Percentiles rank a stretch among this genome's conserved stretches.
Conservation (phyloP, 257 asterid species). For the Echium plantagineum region DNA sequence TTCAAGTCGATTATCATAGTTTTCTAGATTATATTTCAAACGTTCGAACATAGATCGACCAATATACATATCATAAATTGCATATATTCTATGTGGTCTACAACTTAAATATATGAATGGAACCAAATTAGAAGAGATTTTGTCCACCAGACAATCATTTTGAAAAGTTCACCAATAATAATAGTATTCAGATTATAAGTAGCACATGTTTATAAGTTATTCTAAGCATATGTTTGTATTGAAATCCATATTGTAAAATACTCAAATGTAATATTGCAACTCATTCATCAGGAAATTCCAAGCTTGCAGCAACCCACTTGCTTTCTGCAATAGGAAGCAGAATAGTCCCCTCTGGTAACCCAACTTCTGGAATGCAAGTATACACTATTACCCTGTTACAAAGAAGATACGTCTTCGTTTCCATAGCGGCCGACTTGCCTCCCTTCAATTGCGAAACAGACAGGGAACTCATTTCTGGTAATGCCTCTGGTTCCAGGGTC, state of each 20-base stretch:
- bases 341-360: constrained; percentile 20
- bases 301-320: constrained; percentile 28
- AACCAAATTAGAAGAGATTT: too few relatives aligned
- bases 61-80: too few relatives aligned
- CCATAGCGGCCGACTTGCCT: background rate
- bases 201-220: background rate
- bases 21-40: too few relatives aligned
- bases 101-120: too few relatives aligned
- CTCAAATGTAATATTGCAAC: background rate
- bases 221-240: background rate
- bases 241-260: background rate
- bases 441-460: constrained; percentile 5
- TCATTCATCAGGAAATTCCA: constrained; percentile 24
- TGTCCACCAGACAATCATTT: too few relatives aligned
- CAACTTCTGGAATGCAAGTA: constrained; percentile 28
- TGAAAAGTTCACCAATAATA: background rate
- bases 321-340: constrained; percentile 33
- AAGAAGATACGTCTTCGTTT: constrained; percentile 24
- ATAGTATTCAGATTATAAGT: background rate
- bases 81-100: too few relatives aligned
- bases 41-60: too few relatives aligned
- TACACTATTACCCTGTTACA: constrained; percentile 26
- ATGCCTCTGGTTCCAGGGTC: background rate
- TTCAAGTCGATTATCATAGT: too few relatives aligned
- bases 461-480: background rate